Evolutionary conservation across 2,329 filamentous ascomycete species (phyloP).

Genomic region (Fusarium concolor): DNA sequence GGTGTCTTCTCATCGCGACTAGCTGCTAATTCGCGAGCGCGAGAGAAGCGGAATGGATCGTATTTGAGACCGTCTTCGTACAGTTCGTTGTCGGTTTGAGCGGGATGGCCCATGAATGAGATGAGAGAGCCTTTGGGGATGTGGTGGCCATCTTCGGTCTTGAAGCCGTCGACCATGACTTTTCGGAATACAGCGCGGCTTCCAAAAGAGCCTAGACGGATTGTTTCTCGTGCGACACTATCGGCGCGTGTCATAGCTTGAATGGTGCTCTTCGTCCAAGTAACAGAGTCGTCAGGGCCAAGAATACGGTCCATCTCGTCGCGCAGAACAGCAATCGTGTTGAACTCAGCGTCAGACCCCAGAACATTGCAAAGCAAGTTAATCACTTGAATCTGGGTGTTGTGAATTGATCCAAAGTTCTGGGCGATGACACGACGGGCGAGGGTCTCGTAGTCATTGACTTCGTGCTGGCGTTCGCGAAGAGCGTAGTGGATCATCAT

Average conservation of each 20-base stretch:
- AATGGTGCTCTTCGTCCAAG: slow-evolving; percentile 56
- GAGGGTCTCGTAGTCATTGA: slow-evolving; percentile 47
- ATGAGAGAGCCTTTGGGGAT: slow-evolving; percentile 50
- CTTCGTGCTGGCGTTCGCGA: slow-evolving; percentile 54
- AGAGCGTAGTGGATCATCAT: slow-evolving; percentile 56
- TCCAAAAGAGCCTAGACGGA: slow-evolving; percentile 52
- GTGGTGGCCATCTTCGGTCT: slow-evolving; percentile 48
- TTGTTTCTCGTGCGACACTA: slow-evolving; percentile 57
- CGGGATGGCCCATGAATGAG: slow-evolving; percentile 49
- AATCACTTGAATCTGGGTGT: slow-evolving; percentile 54
- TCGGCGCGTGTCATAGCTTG: slow-evolving; percentile 54
- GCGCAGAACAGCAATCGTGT: slow-evolving; percentile 53
- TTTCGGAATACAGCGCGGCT: slow-evolving; percentile 47
- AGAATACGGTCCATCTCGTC: slow-evolving; percentile 53
- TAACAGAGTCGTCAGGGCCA: slow-evolving; percentile 29
- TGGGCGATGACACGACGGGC: slow-evolving; percentile 47
- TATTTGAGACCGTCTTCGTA: slow-evolving; percentile 53
- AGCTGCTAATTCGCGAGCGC: slow-evolving; percentile 47
- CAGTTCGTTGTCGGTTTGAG: slow-evolving; percentile 47
- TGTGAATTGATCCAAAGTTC: slow-evolving; percentile 56
- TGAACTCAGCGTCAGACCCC: slow-evolving; percentile 51
- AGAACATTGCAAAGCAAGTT: slow-evolving; percentile 56
- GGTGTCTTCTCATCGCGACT: slow-evolving; percentile 22
- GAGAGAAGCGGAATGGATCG: slow-evolving; percentile 57
- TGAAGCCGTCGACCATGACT: slow-evolving; percentile 46